These are phyloP conservation scores for Hibiscus mutabilis DNA, from an alignment of 345 rosid species.

Conservation along the genomic window DNA sequence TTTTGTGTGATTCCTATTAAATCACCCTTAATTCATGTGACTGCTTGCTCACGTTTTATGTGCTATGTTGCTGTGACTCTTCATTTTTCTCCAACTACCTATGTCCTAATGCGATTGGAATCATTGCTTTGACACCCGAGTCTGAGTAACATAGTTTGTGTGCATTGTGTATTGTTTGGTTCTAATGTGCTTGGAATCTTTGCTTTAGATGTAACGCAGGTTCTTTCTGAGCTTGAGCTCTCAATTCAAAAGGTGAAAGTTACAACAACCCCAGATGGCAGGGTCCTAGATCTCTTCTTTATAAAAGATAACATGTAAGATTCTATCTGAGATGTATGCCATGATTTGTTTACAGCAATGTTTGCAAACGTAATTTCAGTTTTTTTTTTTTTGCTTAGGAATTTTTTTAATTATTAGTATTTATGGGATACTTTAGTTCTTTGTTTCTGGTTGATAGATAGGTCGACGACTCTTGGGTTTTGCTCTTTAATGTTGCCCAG, in stretches of 20 bases:
- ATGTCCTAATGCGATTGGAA: constrained; percentile 11
- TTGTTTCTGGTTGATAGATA: not conserved
- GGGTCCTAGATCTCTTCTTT: constrained; percentile 82
- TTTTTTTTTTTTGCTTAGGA: not conserved
- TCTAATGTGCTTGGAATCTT: constrained; percentile 15
- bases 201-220: constrained; percentile 66
- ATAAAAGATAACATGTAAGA: constrained; percentile 74
- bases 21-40: too few relatives aligned
- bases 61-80: too few relatives aligned
- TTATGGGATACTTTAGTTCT: not conserved
- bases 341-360: not conserved
- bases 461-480: not conserved
- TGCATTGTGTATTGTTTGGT: not conserved
- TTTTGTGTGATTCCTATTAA: not conserved
- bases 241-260: constrained; percentile 85
- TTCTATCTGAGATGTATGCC: not conserved
- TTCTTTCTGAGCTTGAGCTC: constrained; percentile 74
- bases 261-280: constrained; percentile 68
- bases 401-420: not conserved
- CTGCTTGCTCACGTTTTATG: too few relatives aligned
- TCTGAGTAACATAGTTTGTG: too few relatives aligned
- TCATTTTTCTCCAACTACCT: too few relatives aligned
- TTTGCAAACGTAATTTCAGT: not conserved
- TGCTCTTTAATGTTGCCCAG: not conserved
- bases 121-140: too few relatives aligned